Conservation (phyloP, 495 filamentous ascomycete species). For the Penicillium samsonianum region DNA sequence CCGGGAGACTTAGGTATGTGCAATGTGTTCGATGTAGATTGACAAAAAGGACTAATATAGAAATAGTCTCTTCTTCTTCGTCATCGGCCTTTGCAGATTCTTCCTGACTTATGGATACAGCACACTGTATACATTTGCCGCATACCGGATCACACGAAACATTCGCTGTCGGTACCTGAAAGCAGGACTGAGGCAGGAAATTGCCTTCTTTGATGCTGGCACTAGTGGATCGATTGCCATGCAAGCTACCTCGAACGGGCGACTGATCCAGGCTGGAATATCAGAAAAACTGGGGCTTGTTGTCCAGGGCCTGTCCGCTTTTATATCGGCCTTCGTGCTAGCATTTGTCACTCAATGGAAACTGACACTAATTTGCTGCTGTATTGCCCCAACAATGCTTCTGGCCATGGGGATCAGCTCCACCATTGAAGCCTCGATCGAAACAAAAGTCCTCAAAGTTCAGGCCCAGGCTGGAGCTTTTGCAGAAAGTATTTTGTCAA, state of each 20-base stretch:
- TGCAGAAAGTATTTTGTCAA: constrained; percentile 80
- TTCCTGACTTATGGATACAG: constrained; percentile 31
- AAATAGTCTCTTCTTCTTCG: constrained; percentile 17
- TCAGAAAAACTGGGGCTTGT: constrained; percentile 73
- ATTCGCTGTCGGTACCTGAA: constrained; percentile 70
- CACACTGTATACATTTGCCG: constrained; percentile 31
- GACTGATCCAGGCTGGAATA: constrained; percentile 71
- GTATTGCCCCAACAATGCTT: constrained; percentile 62
- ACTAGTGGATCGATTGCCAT: constrained; percentile 80
- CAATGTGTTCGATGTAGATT: background rate
- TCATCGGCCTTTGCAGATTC: constrained; percentile 33
- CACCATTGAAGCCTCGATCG: constrained; percentile 48
- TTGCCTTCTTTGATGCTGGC: constrained; percentile 78
- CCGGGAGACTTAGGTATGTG: constrained; percentile 10
- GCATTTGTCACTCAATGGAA: constrained; percentile 76
- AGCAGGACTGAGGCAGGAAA: constrained; percentile 75
- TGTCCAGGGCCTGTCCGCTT: constrained; percentile 63
- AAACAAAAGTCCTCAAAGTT: constrained; percentile 62
- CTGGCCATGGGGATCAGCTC: constrained; percentile 54
- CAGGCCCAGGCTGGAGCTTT: constrained; percentile 75
- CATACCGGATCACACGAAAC: constrained; percentile 70
- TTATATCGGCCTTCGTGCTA: constrained; percentile 73
- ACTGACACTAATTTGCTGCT: constrained; percentile 68
- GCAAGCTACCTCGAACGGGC: constrained; percentile 70
- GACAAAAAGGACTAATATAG: background rate